A percentile compares a stretch with the other conserved stretches of the same genome.
These are phyloP conservation scores for Guillardia theta DNA, from an alignment of 78 protist genomes.

Conservation along the genomic window DNA sequence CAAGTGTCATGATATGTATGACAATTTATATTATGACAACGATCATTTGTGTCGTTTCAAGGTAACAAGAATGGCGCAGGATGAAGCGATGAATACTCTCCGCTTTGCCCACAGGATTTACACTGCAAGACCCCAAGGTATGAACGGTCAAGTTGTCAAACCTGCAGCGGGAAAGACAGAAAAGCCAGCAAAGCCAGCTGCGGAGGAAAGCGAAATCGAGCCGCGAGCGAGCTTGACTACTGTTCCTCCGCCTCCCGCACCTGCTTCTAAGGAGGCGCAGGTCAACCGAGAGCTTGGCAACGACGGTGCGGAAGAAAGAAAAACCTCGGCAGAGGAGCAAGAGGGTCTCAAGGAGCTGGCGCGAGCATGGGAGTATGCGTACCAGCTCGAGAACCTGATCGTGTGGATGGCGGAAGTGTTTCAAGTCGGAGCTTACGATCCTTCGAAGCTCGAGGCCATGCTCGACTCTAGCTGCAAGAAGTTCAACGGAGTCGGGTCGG, in stretches of 20 bases:
- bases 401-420: not conserved
- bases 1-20: too few relatives aligned
- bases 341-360: not conserved
- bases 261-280: too few relatives aligned
- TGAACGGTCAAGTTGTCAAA: too few relatives aligned
- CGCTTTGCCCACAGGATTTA: not conserved
- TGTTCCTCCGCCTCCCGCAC: not conserved
- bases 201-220: not conserved
- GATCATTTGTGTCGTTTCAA: too few relatives aligned
- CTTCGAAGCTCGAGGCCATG: not conserved
- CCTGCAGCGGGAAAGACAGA: not conserved
- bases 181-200: not conserved
- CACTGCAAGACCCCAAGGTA: not conserved
- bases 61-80: too few relatives aligned
- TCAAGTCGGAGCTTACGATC: not conserved
- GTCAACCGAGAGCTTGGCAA: too few relatives aligned
- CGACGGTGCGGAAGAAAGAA: not conserved
- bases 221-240: not conserved
- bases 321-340: not conserved
- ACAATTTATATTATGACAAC: too few relatives aligned
- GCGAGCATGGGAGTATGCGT: conserved; percentile 15
- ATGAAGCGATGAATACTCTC: not conserved
- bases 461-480: not conserved
- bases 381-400: not conserved
- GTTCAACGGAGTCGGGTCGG: not conserved